A percentile compares a stretch with the other conserved stretches of the same genome.
Conservation (phyloP, 129 eudicot species). For the Lactuca sativa region DNA sequence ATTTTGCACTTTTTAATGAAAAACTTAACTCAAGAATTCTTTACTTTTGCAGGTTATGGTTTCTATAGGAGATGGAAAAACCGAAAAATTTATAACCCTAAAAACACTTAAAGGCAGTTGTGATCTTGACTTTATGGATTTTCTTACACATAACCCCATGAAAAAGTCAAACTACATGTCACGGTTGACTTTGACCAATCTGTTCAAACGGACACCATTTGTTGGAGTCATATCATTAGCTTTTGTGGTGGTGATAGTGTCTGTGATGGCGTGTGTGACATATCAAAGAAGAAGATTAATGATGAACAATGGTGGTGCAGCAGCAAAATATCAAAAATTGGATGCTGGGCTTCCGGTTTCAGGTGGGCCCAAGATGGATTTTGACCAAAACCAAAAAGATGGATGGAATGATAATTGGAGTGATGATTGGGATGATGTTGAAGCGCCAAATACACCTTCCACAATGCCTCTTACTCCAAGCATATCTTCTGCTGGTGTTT, state of each 20-base stretch:
- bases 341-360: slow-evolving; percentile 75
- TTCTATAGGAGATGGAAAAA: slow-evolving; percentile 50
- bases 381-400: slow-evolving; percentile 43
- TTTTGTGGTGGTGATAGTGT: slow-evolving; percentile 38
- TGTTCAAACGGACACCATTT: slow-evolving; percentile 40
- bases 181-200: slow-evolving; percentile 32
- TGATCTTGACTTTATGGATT: slow-evolving; percentile 58
- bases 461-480: slow-evolving; percentile 71
- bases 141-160: slow-evolving; percentile 40
- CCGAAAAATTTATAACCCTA: slow-evolving; percentile 48
- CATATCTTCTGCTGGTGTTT: slow-evolving; percentile 64
- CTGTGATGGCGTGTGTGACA: slow-evolving; percentile 36
- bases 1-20: not conserved
- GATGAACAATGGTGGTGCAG: slow-evolving; percentile 19
- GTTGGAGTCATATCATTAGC: slow-evolving; percentile 44
- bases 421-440: slow-evolving; percentile 87
- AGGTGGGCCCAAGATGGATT: slow-evolving; percentile 36
- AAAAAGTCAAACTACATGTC: slow-evolving; percentile 35
- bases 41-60: slow-evolving; percentile 65
- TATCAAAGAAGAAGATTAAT: slow-evolving; percentile 32
- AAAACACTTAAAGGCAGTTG: slow-evolving; percentile 55
- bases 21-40: slow-evolving; percentile 4
- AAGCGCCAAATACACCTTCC: slow-evolving; percentile 71
- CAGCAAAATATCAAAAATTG: slow-evolving; percentile 54
- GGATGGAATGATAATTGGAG: slow-evolving; percentile 87